Base-by-base conservation (phyloP, 257 asterid species). In the Striga asiatica region DNA sequence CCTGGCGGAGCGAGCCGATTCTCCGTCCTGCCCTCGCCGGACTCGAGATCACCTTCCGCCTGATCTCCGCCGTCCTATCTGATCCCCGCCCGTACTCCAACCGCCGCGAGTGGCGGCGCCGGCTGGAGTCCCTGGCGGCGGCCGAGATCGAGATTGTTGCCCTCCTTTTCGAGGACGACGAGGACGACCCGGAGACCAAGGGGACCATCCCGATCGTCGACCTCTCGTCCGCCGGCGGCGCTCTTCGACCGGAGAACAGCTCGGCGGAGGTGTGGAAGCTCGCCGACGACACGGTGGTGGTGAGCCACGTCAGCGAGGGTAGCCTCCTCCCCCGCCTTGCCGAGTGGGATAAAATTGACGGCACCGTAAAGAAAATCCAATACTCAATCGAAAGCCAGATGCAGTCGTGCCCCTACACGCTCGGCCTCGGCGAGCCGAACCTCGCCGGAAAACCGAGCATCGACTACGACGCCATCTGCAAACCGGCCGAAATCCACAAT, bases 391-490 rank as follows among this genome's bases (percentile, higher is more conserved):
- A 89, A 73, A 67, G 86, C 35, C 74, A 70, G 79, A 83, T 89
- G 98, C 77, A 80, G 76, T 67, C 76, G 34, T 75, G 80, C 22
- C 88, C 86, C 20, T 86, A 66, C 77, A 89, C 98, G 1, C 56
- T 89, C 14, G 98, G 98, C 4, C 65, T 89, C 52, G 98, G 98
- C 1, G 96, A 89, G 72, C 96, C 98, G 53, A 89, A 89, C 13
- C 72, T 78, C 46, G 18, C 66, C 82, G 93, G 91, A 0, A 89
- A 89, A 69, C 96, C 98, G 35, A 66, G 91, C 75, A 76, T 89
- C 12, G 58, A 83, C 58, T 89, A 83, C 78, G 96, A 89, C 45
- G 62, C n/a, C 22, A 62, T 89, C 61, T 82, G 89, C 77, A 83
- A 74, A 74, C 98, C 98, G 59, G 17, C 75, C 32, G 85, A 73